Evolutionary conservation across 2,329 filamentous ascomycete species (phyloP).

Genomic region (Penicillium sp.): DNA sequence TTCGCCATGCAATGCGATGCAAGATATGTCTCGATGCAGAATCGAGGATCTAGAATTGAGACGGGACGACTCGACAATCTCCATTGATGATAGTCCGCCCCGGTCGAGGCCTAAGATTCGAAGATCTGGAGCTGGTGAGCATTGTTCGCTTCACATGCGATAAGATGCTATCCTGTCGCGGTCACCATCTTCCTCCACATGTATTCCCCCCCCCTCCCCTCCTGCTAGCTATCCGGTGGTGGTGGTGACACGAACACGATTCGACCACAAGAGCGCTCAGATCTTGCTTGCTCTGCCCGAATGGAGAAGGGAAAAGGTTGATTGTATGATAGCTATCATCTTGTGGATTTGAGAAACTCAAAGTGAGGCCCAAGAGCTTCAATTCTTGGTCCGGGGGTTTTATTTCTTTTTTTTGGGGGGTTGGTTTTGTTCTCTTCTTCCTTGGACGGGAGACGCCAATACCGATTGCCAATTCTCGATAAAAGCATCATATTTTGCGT

Average conservation of each 20-base stretch:
- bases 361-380: too few relatives aligned
- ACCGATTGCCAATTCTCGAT: too few relatives aligned
- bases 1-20: too few relatives aligned
- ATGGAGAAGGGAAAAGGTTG: background rate
- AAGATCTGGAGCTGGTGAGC: slow-evolving; percentile 2
- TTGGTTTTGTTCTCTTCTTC: too few relatives aligned
- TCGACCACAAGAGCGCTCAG: slow-evolving; percentile 20
- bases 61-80: background rate
- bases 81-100: background rate
- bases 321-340: background rate
- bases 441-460: too few relatives aligned
- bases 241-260: slow-evolving; percentile 13
- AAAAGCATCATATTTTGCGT: too few relatives aligned
- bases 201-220: slow-evolving; percentile 12
- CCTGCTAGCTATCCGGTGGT: slow-evolving; percentile 2
- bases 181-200: slow-evolving; percentile 6
- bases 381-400: too few relatives aligned
- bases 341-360: too few relatives aligned
- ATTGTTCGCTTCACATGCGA: slow-evolving; percentile 20
- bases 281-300: slow-evolving; percentile 2
- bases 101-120: background rate
- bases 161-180: slow-evolving; percentile 14
- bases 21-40: too few relatives aligned
- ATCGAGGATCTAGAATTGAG: too few relatives aligned
- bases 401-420: too few relatives aligned